These are phyloP conservation scores for Rhizopogon rudus DNA, from an alignment of 768 basidiomycete species.

Conservation along the genomic window DNA sequence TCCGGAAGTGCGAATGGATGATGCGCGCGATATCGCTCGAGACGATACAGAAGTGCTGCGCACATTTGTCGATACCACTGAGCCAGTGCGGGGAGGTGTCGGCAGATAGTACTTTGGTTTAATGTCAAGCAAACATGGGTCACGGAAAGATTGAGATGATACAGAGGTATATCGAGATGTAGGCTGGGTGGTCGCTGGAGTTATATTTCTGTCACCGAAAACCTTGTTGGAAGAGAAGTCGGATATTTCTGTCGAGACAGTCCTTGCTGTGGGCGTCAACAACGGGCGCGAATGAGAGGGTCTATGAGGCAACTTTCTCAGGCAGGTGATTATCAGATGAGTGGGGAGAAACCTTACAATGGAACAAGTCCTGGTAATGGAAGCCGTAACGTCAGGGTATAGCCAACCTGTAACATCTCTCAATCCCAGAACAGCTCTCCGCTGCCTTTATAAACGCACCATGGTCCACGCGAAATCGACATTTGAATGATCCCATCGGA, in stretches of 20 bases:
- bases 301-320: background rate
- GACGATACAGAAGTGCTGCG: slow-evolving; percentile 5
- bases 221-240: background rate
- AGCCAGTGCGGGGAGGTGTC: background rate
- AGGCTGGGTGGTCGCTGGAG: background rate
- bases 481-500: slow-evolving; percentile 44
- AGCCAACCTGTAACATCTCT: background rate
- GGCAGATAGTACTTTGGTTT: background rate
- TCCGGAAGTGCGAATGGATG: slow-evolving; percentile 13
- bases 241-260: background rate
- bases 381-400: slow-evolving; percentile 7
- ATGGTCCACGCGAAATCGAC: slow-evolving; percentile 35
- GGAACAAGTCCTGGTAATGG: background rate
- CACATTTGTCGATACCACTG: background rate
- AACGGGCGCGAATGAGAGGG: background rate
- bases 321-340: background rate
- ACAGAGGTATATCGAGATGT: background rate
- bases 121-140: background rate
- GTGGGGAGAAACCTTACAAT: background rate
- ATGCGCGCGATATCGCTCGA: background rate
- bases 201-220: background rate
- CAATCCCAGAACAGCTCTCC: background rate
- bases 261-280: background rate
- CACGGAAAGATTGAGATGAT: background rate
- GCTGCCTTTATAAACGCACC: slow-evolving; percentile 10